phyloP scores from a whole-genome alignment of 805 yeast species.

The Clavispora phyllophila region DNA sequence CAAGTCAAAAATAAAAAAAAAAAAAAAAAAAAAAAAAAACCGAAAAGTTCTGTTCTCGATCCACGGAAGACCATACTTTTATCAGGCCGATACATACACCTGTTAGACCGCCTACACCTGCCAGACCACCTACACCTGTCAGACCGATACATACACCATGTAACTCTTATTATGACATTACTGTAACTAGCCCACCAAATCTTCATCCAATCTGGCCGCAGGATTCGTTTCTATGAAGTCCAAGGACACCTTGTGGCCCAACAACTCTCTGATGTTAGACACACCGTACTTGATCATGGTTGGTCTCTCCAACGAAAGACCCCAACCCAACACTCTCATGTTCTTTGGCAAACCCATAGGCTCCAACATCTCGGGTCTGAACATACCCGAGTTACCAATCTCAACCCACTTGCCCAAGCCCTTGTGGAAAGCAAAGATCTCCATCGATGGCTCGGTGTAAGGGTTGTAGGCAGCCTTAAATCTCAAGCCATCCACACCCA shows the following conservation, averaged over 20 bases:
- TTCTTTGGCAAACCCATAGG: constrained; percentile 96
- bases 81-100: too few species aligned
- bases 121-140: neutral
- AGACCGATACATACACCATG: neutral
- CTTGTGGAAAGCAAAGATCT: constrained; percentile 93
- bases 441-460: constrained; percentile 98
- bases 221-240: constrained; percentile 95
- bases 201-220: constrained; percentile 88
- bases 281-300: constrained; percentile 98
- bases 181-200: constrained; percentile 22
- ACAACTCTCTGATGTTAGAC: constrained; percentile 88
- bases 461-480: constrained; percentile 99
- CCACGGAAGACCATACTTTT: too few species aligned
- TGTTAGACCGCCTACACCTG: neutral
- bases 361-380: constrained; percentile 99
- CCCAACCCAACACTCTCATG: constrained; percentile 95
- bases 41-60: too few species aligned
- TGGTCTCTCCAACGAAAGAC: constrained; percentile 94
- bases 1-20: too few species aligned
- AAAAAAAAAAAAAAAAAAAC: too few species aligned
- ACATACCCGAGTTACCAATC: constrained; percentile 99
- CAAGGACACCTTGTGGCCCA: constrained; percentile 94
- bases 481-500: constrained; percentile 94
- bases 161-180: neutral
- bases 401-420: constrained; percentile 97